Percentiles rank a stretch among this genome's conserved stretches.
These are phyloP conservation scores for Coffea humblotiana DNA, from an alignment of 305 asterid genomes.

Conservation along the genomic window DNA sequence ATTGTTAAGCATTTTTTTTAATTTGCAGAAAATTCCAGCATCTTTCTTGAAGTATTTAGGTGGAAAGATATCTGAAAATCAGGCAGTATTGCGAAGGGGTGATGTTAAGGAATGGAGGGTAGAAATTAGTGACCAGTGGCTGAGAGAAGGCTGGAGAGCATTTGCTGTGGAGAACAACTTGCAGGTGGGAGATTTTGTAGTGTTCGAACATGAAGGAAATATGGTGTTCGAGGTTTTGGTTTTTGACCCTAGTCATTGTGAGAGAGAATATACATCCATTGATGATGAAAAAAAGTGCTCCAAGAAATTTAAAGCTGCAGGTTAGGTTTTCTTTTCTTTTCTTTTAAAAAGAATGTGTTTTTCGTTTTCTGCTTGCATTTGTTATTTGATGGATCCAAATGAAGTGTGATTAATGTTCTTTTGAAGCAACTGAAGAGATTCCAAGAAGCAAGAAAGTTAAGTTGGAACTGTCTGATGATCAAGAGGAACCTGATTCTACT, in stretches of 20 bases:
- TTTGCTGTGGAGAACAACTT: constrained; percentile 14
- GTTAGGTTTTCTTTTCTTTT: neutral
- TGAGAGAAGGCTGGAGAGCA: constrained; percentile 16
- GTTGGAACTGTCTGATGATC: neutral
- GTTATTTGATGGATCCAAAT: neutral
- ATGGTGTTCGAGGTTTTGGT: constrained; percentile 19
- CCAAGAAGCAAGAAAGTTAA: neutral
- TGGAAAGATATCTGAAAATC: constrained; percentile 1
- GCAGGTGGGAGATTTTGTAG: constrained; percentile 18
- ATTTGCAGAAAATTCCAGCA: constrained; percentile 18
- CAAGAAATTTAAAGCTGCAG: neutral
- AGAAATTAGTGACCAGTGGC: constrained; percentile 2
- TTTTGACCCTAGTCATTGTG: constrained; percentile 21
- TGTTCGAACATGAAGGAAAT: constrained; percentile 25
- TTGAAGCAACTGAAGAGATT: neutral
- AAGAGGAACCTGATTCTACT: neutral
- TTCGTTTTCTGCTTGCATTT: neutral
- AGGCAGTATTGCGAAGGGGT: constrained; percentile 17
- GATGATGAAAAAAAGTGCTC: neutral
- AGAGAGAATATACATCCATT: neutral
- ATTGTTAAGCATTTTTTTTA: too few species aligned
- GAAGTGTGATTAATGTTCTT: neutral
- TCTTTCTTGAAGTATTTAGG: constrained; percentile 20
- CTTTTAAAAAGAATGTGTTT: neutral
- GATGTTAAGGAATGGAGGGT: constrained; percentile 18